These are phyloP conservation scores for Yamadazyma jaroonii DNA, from an alignment of 1,139 yeast species.

Conservation along the genomic window DNA sequence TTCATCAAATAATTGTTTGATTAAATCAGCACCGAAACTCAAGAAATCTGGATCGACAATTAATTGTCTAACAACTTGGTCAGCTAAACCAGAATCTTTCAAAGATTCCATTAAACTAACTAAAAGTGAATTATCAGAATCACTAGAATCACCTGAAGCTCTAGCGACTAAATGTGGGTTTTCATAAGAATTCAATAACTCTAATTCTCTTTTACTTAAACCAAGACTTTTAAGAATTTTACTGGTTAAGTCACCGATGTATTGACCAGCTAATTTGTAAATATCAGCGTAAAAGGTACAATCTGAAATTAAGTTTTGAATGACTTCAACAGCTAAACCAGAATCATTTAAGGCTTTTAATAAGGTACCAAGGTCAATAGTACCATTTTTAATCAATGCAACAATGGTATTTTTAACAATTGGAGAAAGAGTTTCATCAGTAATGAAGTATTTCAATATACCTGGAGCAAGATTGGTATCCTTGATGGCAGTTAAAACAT, in stretches of 20 bases:
- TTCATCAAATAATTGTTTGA: conserved; percentile 27
- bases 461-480: conserved; percentile 39
- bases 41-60: conserved; percentile 40
- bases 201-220: conserved; percentile 20
- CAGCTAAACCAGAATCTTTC: conserved; percentile 44
- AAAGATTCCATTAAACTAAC: conserved; percentile 45
- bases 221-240: conserved; percentile 25
- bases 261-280: conserved; percentile 32
- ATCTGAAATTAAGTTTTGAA: conserved; percentile 35
- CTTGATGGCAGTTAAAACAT: conserved; percentile 38
- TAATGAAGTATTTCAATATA: conserved; percentile 32
- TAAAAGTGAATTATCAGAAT: conserved; percentile 18
- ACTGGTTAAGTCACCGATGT: conserved; percentile 30
- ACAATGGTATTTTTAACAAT: conserved; percentile 30
- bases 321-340: conserved; percentile 41
- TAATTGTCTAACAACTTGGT: conserved; percentile 38
- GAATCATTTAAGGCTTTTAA: conserved; percentile 43
- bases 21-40: conserved; percentile 40
- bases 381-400: conserved; percentile 30
- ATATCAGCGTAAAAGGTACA: conserved; percentile 43
- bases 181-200: conserved; percentile 7
- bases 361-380: conserved; percentile 35
- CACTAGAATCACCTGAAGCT: conserved; percentile 7
- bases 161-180: conserved; percentile 8
- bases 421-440: conserved; percentile 30